phyloP scores from a whole-genome alignment of 805 yeast species.

The Starmerella asiatica region DNA sequence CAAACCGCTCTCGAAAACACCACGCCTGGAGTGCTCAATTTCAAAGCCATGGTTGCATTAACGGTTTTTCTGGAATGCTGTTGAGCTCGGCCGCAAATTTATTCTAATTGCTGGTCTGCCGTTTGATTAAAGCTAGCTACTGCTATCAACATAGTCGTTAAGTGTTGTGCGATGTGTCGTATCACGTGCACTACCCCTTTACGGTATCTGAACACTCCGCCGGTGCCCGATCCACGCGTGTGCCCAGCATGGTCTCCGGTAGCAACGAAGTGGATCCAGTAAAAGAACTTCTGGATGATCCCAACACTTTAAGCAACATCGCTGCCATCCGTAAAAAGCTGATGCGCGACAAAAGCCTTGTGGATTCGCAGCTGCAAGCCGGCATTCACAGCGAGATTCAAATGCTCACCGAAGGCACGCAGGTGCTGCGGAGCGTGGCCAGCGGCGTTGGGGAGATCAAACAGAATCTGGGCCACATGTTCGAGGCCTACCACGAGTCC shows the following conservation, averaged over 20 bases:
- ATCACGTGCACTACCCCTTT: too few species aligned
- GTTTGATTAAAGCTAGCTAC: too few species aligned
- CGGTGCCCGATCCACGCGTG: too few species aligned
- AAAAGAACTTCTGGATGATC: conserved; percentile 16
- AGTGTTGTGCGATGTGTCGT: too few species aligned
- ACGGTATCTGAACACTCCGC: too few species aligned
- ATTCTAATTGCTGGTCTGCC: too few species aligned
- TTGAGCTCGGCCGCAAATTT: too few species aligned
- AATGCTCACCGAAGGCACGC: conserved; percentile 33
- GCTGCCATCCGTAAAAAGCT: conserved; percentile 26
- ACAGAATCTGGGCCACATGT: conserved; percentile 27
- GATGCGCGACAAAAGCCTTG: conserved; percentile 48
- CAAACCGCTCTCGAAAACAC: too few species aligned
- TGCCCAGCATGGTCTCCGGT: background rate
- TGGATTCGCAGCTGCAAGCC: conserved; percentile 61
- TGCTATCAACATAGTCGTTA: too few species aligned
- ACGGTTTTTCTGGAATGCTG: too few species aligned
- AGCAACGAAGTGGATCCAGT: conserved; percentile 16
- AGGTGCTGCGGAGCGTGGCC: conserved; percentile 29
- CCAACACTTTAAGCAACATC: conserved; percentile 27
- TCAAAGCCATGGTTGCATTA: too few species aligned
- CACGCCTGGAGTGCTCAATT: too few species aligned
- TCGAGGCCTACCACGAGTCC: conserved; percentile 41
- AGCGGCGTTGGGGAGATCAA: conserved; percentile 29
- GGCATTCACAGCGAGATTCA: conserved; percentile 56